Base-by-base conservation (phyloP, 768 basidiomycete species). In the Hydnum rufescens region DNA sequence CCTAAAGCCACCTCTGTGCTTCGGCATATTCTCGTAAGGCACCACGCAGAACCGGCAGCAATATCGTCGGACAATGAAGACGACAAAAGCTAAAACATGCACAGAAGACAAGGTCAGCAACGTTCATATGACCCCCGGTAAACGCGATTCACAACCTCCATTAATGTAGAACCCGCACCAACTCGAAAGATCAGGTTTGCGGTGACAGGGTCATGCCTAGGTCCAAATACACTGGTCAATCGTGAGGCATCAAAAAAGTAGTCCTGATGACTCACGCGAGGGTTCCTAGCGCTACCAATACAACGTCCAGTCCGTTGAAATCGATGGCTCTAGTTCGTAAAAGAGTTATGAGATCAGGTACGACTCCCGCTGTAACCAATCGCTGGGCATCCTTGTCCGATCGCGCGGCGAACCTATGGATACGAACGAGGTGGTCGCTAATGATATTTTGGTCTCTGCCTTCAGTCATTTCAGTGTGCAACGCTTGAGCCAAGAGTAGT, bases 131-230 rank as follows among this genome's bases (percentile, higher is more conserved):
- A n/a, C 31, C 50, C 48, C 8, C 50, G n/a, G 16, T 8, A 8
- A n/a, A 49, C 49, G 4, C 30, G 44, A 43, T 55, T 48, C 25
- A 55, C 32, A 34, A 55, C 44, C 28, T 55, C 54, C 29, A 53
- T 23, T n/a, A 55, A 42, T 4, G 36, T 55, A 25, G 49, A 22
- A 0, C 50, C 30, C 5, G 54, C 50, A 28, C 43, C 50, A 18
- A 34, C 50, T 8, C 54, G 54, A 49, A 55, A 52, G 25, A 55
- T 55, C 5, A 48, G 51, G 32, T 55, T 55, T 46, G 54, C 52
- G 42, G 23, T 55, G 22, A 55, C 26, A 6, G 54, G 42, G 19
- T 55, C 54, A 32, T 53, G 51, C 1, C 54, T 55, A n/a, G 2
- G 1, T 1, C 5, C n/a, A 42, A 18, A 29, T 8, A 28, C 13